Conservation (phyloP, 192 early-diverging fungal species). For the Obelidium mucronatum region DNA sequence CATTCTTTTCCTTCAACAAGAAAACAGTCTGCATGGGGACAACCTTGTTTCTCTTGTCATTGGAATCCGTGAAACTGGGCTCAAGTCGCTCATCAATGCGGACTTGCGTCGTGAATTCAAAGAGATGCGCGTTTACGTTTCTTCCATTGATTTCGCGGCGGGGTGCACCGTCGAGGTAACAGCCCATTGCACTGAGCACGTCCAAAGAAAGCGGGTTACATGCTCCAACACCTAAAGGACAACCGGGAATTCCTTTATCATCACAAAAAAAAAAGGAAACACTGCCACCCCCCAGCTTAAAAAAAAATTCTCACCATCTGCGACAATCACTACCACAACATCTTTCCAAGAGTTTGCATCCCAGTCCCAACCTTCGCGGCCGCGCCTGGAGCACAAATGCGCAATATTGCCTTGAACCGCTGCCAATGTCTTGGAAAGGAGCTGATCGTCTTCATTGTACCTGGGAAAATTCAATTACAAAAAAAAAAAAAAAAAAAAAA, state of each 20-base stretch:
- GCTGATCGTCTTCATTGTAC: slow-evolving; percentile 62
- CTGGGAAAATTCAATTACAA: neutral
- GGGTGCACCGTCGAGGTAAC: slow-evolving; percentile 59
- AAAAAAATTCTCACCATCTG: slow-evolving; percentile 62
- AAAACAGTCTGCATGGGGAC: slow-evolving; percentile 62
- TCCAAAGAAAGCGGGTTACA: slow-evolving; percentile 73
- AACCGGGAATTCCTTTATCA: no score
- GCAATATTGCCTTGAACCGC: slow-evolving; percentile 73
- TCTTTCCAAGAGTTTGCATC: slow-evolving; percentile 73
- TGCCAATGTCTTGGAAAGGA: slow-evolving; percentile 70
- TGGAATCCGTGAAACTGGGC: slow-evolving; percentile 27
- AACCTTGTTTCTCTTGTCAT: slow-evolving; percentile 28
- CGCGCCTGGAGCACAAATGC: slow-evolving; percentile 61
- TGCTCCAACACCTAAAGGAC: slow-evolving; percentile 28
- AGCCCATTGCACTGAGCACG: slow-evolving; percentile 68
- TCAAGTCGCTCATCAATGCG: slow-evolving; percentile 40
- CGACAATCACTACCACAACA: slow-evolving; percentile 74
- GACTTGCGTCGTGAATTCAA: slow-evolving; percentile 61
- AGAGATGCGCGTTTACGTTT: slow-evolving; percentile 59
- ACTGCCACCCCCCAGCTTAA: no score
- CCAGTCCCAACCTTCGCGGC: slow-evolving; percentile 62
- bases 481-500: slow-evolving; percentile 1
- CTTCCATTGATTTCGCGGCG: slow-evolving; percentile 50
- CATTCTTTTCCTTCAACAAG: slow-evolving; percentile 65
- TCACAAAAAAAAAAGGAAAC: no score